Conservation (phyloP, 176 grass and related monocot genomes). For the Chrysopogon serrulatus region DNA sequence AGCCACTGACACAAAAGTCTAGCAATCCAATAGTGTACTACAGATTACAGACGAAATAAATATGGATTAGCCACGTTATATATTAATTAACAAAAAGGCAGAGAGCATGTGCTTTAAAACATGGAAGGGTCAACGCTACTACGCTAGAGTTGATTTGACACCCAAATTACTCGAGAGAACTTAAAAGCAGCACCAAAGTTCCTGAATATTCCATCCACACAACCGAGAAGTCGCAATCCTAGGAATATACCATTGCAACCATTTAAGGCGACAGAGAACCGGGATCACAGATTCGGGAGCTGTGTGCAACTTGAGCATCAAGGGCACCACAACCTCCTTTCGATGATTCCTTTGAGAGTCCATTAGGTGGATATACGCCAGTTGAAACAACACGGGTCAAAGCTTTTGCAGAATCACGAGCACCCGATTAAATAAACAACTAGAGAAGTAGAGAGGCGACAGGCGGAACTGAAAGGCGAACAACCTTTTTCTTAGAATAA, state of each 20-base stretch:
- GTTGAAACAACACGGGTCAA: slow-evolving; percentile 23
- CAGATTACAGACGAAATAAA: neutral
- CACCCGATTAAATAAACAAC: slow-evolving; percentile 34
- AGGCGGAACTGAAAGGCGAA: slow-evolving; percentile 26
- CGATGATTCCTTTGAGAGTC: neutral
- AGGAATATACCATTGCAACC: neutral
- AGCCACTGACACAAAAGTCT: neutral
- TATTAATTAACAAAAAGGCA: neutral
- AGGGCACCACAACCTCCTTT: neutral
- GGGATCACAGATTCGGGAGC: neutral
- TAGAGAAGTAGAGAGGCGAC: neutral
- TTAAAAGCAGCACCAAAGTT: neutral
- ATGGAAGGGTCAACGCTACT: slow-evolving; percentile 19
- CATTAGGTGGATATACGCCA: neutral
- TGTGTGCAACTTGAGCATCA: neutral
- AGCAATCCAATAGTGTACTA: slow-evolving; percentile 2
- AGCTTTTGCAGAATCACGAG: slow-evolving; percentile 3
- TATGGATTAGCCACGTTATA: neutral
- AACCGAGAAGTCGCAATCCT: neutral
- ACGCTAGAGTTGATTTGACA: neutral
- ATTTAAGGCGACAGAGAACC: neutral
- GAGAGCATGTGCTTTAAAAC: neutral
- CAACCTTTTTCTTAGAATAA: slow-evolving; percentile 4
- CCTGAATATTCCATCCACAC: slow-evolving; percentile 13
- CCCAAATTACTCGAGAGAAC: neutral